Base-by-base conservation (phyloP, 345 rosid species). In the Anacardium occidentale region DNA sequence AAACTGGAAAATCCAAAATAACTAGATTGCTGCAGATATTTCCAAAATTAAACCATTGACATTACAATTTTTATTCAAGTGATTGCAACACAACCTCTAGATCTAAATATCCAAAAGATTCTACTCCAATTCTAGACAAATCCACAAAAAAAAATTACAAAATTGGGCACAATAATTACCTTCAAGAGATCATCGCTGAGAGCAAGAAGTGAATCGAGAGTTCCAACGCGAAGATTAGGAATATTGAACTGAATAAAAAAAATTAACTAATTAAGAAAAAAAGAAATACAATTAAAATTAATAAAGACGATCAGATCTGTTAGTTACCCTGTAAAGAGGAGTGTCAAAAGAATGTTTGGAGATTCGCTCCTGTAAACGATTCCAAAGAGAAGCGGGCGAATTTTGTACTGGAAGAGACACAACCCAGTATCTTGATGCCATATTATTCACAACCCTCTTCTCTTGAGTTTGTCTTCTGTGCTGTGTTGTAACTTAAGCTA, bases 181-280 rank as follows among this genome's bases (percentile, higher is more conserved):
- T 93, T 96, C 59, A 86, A 62, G 79, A 96, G 96, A 89, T 96
- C 99, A 83, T 96, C 98, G 63, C 95, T 90, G 69, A 96, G 97
- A 12, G 98, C 76, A 8, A 96, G 97, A 70, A 96, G 97, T 62
- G 98, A 93, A 81, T 96, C 99, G 32, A 96, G 85, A 69, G 99
- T 96, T 72, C 99, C 98, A 14, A 93, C 99, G 15, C 96, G 96
- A 73, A 96, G 98, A 87, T 86, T 96, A 51, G 99, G 95, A 32
- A 91, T 90, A 80, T 89, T 93, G 68, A 96, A 96, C 97, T 96
- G 87, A 77, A 75, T 79, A 73, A 44, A 2, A 34, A 29, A 34
- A 34, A 3, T 34, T 74, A 11, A 21, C 7, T 50, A 12, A 7
- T 10, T 61, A 51, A 72, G 4, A 57, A 1, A 2, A 51, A 48